A percentile compares a stretch with the other conserved stretches of the same genome.
These are phyloP conservation scores for Wickerhamiella dianesei DNA, from an alignment of 805 yeast species.

Conservation along the genomic window DNA sequence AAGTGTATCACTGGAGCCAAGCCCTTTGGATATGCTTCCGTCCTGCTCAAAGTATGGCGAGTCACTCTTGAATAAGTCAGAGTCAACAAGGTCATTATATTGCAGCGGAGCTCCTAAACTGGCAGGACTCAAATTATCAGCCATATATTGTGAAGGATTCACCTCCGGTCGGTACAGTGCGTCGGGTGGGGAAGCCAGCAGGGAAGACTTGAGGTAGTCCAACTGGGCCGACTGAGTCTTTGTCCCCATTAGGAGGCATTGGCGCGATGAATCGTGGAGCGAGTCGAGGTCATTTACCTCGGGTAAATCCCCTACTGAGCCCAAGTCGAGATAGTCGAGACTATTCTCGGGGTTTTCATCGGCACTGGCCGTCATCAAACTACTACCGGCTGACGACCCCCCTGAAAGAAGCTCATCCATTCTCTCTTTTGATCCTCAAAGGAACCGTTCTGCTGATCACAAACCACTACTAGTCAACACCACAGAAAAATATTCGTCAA, in stretches of 20 bases:
- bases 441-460: too few relatives aligned
- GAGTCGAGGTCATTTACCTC: background rate
- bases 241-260: background rate
- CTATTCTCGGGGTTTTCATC: background rate
- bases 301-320: background rate
- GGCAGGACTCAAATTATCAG: background rate
- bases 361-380: background rate
- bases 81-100: background rate
- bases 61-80: background rate
- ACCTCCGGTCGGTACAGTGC: background rate
- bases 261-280: background rate
- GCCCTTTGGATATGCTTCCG: background rate
- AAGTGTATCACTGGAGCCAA: background rate
- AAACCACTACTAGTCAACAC: too few relatives aligned
- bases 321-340: background rate
- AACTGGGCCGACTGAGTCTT: background rate
- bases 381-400: background rate
- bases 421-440: too few relatives aligned
- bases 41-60: background rate
- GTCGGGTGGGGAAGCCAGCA: background rate
- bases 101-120: background rate
- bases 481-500: background rate
- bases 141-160: too few relatives aligned
- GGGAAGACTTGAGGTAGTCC: background rate
- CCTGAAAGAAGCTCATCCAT: background rate